Percentiles rank a stretch among this genome's conserved stretches.
These are phyloP conservation scores for Leccinum fuscescens DNA, from an alignment of 1,284 basidiomycete genomes.

Conservation along the genomic window DNA sequence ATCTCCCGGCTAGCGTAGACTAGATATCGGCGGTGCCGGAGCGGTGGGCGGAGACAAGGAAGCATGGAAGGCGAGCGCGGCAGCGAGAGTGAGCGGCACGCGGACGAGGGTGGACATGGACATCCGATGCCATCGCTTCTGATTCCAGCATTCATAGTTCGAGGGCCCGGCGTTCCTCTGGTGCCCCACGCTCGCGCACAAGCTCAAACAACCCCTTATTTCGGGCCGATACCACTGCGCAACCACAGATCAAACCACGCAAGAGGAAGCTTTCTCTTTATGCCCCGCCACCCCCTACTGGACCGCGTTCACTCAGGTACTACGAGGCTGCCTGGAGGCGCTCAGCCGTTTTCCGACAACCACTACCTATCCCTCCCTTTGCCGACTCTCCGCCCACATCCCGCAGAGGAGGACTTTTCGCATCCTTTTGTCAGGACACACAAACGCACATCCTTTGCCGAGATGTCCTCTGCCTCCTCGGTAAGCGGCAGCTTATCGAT, in stretches of 20 bases:
- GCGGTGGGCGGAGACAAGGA: constrained; percentile 15
- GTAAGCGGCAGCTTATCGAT: constrained; percentile 30
- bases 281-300: constrained; percentile 45
- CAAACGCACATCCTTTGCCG: constrained; percentile 40
- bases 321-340: constrained; percentile 57
- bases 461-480: constrained; percentile 46
- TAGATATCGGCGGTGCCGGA: background rate
- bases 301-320: constrained; percentile 50
- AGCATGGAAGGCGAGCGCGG: constrained; percentile 26
- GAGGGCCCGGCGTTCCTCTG: constrained; percentile 4
- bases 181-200: constrained; percentile 43
- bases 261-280: constrained; percentile 29
- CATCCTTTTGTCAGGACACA: constrained; percentile 32
- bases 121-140: constrained; percentile 12
- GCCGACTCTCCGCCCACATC: constrained; percentile 18
- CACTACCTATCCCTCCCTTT: constrained; percentile 15
- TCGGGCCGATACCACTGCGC: constrained; percentile 12
- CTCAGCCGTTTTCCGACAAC: constrained; percentile 13
- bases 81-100: constrained; percentile 18
- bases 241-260: constrained; percentile 16
- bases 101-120: constrained; percentile 10
- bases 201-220: constrained; percentile 23
- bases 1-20: background rate
- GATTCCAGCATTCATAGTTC: constrained; percentile 8
- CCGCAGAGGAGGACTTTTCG: constrained; percentile 21